phyloP scores from a whole-genome alignment of 768 basidiomycete species.

The Mycena belliarum region DNA sequence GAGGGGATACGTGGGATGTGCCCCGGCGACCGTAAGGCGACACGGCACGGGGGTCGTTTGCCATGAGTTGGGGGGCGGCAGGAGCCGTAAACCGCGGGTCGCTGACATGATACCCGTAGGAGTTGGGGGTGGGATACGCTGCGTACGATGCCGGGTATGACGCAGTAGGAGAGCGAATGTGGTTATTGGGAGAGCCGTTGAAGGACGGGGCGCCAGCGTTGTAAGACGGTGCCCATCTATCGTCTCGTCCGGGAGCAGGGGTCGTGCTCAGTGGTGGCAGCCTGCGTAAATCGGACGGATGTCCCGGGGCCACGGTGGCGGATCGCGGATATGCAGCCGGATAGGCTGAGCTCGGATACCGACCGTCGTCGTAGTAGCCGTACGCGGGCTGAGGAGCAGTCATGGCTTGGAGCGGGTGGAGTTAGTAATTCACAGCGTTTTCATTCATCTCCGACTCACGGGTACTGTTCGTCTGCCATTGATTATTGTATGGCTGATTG shows the following conservation, averaged over 20 bases:
- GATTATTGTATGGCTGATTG: slow-evolving; percentile 45
- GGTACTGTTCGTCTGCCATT: slow-evolving; percentile 37
- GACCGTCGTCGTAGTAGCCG: slow-evolving; percentile 57
- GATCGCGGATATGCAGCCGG: slow-evolving; percentile 47
- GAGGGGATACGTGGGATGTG: slow-evolving; percentile 34
- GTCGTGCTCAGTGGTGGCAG: slow-evolving; percentile 57
- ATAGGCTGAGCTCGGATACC: slow-evolving; percentile 52
- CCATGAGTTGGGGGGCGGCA: slow-evolving; percentile 13
- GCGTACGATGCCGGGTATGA: slow-evolving; percentile 58
- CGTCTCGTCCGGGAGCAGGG: slow-evolving; percentile 41
- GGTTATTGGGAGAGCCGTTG: slow-evolving; percentile 36
- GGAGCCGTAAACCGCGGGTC: slow-evolving; percentile 12
- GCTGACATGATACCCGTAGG: slow-evolving; percentile 41
- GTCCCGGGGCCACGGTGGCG: slow-evolving; percentile 46
- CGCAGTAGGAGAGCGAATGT: slow-evolving; percentile 66
- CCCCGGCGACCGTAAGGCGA: slow-evolving; percentile 45
- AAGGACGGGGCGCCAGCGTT: slow-evolving; percentile 36
- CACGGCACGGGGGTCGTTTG: slow-evolving; percentile 40
- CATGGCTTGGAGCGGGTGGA: slow-evolving; percentile 29
- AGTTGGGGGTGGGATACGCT: slow-evolving; percentile 41
- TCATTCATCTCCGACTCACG: slow-evolving; percentile 31
- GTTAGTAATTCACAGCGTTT: slow-evolving; percentile 37
- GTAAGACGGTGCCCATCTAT: slow-evolving; percentile 48
- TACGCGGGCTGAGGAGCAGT: slow-evolving; percentile 49
- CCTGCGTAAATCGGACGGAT: slow-evolving; percentile 55